Percentiles rank a stretch among this genome's conserved stretches.
Evolutionary conservation across 2,329 filamentous ascomycete species (phyloP).

Genomic region (Biscogniauxia sp.): DNA sequence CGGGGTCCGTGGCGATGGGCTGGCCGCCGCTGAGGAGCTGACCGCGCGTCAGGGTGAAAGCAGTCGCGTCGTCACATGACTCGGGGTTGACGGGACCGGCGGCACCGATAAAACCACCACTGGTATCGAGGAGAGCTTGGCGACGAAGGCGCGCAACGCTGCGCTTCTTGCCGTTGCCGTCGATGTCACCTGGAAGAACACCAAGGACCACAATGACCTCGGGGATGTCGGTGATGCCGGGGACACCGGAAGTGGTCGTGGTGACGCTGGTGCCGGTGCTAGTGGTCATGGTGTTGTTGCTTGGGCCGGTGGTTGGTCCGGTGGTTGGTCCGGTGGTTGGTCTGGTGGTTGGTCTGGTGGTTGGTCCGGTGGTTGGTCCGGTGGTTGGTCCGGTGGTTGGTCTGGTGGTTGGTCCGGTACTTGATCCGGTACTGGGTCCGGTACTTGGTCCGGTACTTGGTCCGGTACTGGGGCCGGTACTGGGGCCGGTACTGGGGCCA

Average conservation of each 20-base stretch:
- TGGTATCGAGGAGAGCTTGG: slow-evolving; percentile 3
- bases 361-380: too few relatives aligned
- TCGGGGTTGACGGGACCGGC: slow-evolving; percentile 18
- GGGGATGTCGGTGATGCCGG: slow-evolving; percentile 18
- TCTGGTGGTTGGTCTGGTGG: too few relatives aligned
- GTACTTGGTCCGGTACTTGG: too few relatives aligned
- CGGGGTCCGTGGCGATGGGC: slow-evolving; percentile 17
- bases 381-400: too few relatives aligned
- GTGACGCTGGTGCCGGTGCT: slow-evolving; percentile 3
- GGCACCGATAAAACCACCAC: slow-evolving; percentile 22
- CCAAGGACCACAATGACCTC: slow-evolving; percentile 16
- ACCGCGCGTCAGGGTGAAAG: slow-evolving; percentile 24
- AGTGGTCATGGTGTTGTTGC: slow-evolving; percentile 5
- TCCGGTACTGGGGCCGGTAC: too few relatives aligned
- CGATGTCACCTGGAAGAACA: slow-evolving; percentile 12
- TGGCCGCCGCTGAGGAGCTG: slow-evolving; percentile 17
- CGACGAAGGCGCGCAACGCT: slow-evolving; percentile 5
- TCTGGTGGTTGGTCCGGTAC: too few relatives aligned
- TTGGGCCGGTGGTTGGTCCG: too few relatives aligned
- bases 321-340: too few relatives aligned
- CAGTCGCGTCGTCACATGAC: slow-evolving; percentile 23
- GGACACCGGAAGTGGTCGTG: slow-evolving; percentile 1
- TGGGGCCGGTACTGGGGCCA: too few relatives aligned
- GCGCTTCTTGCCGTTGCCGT: slow-evolving; percentile 6
- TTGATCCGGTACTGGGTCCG: too few relatives aligned